Percentiles rank a stretch among this genome's conserved stretches.
These are phyloP conservation scores for Glycyrrhiza uralensis DNA, from an alignment of 306 rosid genomes.

Conservation along the genomic window DNA sequence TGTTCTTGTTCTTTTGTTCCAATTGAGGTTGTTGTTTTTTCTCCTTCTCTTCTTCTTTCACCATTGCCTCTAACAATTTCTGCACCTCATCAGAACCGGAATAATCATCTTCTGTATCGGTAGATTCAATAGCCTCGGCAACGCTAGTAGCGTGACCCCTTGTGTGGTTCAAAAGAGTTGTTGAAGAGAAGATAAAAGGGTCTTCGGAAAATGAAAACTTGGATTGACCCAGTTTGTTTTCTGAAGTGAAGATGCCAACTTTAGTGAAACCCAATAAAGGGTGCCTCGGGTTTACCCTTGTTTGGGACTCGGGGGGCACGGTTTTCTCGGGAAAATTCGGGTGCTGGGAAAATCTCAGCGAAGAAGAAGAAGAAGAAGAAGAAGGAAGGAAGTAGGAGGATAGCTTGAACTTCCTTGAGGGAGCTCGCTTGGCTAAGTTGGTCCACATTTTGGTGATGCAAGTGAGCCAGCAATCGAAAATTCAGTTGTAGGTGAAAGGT, in stretches of 20 bases:
- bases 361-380: not conserved
- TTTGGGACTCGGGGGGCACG: not conserved
- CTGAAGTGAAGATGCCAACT: conserved; percentile 15
- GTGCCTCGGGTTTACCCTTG: not conserved
- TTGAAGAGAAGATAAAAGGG: conserved; percentile 25
- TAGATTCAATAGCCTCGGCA: conserved; percentile 67
- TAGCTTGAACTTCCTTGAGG: conserved; percentile 35
- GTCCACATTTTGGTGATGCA: conserved; percentile 54
- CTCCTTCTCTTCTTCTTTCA: conserved; percentile 34
- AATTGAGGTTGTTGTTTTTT: conserved; percentile 22
- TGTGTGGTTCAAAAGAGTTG: not conserved
- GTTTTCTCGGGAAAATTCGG: conserved; percentile 28
- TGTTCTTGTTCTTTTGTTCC: conserved; percentile 35
- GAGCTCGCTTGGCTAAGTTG: conserved; percentile 47
- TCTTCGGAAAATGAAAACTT: conserved; percentile 24
- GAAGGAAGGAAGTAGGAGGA: not conserved
- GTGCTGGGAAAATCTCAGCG: conserved; percentile 14
- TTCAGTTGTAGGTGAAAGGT: conserved; percentile 10
- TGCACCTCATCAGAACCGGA: conserved; percentile 61
- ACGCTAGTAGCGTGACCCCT: conserved; percentile 55
- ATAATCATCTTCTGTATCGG: conserved; percentile 62
- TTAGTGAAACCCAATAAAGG: conserved; percentile 13
- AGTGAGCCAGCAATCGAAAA: not conserved
- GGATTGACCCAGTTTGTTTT: conserved; percentile 31
- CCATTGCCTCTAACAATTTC: conserved; percentile 42